Conservation (phyloP, 352 stramenopile genomes). For the Globisporangium perplexum region DNA sequence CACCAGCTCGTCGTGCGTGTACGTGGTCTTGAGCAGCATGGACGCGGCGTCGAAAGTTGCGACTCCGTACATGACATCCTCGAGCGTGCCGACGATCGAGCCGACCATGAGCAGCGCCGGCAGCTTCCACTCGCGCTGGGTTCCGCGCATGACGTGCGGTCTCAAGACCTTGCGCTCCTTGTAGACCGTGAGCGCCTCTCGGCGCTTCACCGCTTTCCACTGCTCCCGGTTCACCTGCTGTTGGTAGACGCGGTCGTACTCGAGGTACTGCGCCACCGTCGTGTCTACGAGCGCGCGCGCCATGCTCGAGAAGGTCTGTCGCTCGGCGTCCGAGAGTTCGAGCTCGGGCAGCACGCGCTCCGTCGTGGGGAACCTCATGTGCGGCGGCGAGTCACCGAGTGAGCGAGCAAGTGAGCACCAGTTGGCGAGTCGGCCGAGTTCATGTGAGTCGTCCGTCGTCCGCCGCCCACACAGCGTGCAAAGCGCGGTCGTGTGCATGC, state of each 20-base stretch:
- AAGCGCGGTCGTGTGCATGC: too few species aligned
- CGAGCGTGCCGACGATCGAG: conserved; percentile 38
- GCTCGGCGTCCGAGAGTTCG: conserved; percentile 20
- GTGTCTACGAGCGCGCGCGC: conserved; percentile 24
- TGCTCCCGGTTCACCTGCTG: conserved; percentile 9
- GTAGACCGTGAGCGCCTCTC: conserved; percentile 13
- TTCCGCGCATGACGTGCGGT: conserved; percentile 6
- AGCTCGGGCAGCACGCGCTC: conserved; percentile 18
- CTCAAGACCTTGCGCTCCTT: conserved; percentile 12
- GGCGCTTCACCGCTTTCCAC: conserved; percentile 14
- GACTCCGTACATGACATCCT: conserved; percentile 59
- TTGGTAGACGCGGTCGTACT: conserved; percentile 10
- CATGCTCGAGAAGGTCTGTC: conserved; percentile 21
- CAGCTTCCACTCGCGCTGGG: conserved; percentile 10
- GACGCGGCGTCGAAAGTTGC: conserved; percentile 32
- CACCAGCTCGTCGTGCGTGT: conserved; percentile 42
- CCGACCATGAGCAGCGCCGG: conserved; percentile 53
- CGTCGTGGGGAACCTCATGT: conserved; percentile 19
- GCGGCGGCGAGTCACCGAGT: background rate
- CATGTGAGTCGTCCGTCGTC: too few species aligned
- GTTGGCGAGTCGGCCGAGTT: too few species aligned
- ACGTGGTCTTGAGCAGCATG: conserved; percentile 49
- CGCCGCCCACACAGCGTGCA: too few species aligned
- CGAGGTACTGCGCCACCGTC: conserved; percentile 14
- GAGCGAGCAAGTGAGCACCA: too few species aligned